These are phyloP conservation scores for Penicillium ochrochloron DNA, from an alignment of 495 filamentous ascomycete species.

Conservation along the genomic window DNA sequence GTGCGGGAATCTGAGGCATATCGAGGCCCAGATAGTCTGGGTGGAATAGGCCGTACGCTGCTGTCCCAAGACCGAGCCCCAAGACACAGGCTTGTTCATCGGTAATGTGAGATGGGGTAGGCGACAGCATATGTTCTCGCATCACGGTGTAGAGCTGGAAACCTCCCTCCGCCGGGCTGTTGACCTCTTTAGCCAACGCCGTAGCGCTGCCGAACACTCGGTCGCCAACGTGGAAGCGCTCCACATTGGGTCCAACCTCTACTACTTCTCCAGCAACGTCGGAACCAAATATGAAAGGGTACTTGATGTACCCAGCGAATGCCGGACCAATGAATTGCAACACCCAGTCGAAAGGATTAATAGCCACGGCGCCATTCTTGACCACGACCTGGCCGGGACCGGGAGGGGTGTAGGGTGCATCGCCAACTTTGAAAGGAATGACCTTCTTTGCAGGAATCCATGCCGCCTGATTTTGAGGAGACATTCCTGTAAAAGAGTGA, in stretches of 20 bases:
- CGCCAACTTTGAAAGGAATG: background rate
- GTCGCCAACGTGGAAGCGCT: slow-evolving; percentile 45
- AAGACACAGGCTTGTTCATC: slow-evolving; percentile 50
- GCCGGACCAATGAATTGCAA: slow-evolving; percentile 32
- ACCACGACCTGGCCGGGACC: slow-evolving; percentile 3
- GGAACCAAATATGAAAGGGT: slow-evolving; percentile 42
- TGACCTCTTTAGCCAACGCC: slow-evolving; percentile 6
- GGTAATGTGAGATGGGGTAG: slow-evolving; percentile 49
- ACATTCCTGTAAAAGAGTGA: background rate
- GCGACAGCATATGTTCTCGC: slow-evolving; percentile 35
- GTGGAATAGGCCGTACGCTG: slow-evolving; percentile 29
- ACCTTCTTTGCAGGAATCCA: background rate
- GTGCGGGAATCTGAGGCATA: slow-evolving; percentile 4
- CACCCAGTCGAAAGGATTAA: slow-evolving; percentile 6
- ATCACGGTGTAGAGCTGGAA: slow-evolving; percentile 54
- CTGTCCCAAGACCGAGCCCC: slow-evolving; percentile 18
- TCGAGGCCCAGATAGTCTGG: slow-evolving; percentile 17
- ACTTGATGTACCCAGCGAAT: slow-evolving; percentile 17
- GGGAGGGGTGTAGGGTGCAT: slow-evolving; percentile 3
- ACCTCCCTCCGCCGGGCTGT: slow-evolving; percentile 32
- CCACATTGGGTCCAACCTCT: slow-evolving; percentile 39
- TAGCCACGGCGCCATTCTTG: slow-evolving; percentile 5
- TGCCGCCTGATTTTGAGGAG: slow-evolving; percentile 1
- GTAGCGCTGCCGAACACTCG: slow-evolving; percentile 45
- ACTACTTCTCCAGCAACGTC: slow-evolving; percentile 50